phyloP scores from a whole-genome alignment of 768 basidiomycete genomes.

The Mycena haematopus region DNA sequence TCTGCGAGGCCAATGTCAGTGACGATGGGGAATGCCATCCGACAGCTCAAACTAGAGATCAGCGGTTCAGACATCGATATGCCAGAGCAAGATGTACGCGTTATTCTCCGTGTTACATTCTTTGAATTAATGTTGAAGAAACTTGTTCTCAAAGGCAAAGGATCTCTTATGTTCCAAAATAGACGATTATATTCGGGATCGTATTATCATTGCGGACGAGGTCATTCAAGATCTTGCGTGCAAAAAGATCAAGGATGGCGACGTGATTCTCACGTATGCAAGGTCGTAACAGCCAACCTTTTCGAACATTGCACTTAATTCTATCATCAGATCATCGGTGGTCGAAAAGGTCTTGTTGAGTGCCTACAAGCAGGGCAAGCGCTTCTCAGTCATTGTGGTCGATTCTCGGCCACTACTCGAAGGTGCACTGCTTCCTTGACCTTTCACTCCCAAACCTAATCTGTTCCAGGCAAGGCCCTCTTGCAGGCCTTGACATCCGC shows the following conservation, averaged over 20 bases:
- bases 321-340: conserved; percentile 77
- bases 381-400: conserved; percentile 90
- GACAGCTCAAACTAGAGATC: conserved; percentile 95
- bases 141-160: conserved; percentile 70
- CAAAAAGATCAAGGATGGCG: conserved; percentile 94
- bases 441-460: conserved; percentile 2
- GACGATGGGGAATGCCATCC: conserved; percentile 93
- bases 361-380: conserved; percentile 75
- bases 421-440: conserved; percentile 50
- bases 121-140: conserved; percentile 12
- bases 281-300: conserved; percentile 52
- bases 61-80: conserved; percentile 91
- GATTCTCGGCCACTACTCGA: conserved; percentile 96
- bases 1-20: conserved; percentile 90
- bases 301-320: conserved; percentile 17
- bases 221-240: conserved; percentile 90
- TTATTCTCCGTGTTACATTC: conserved; percentile 3
- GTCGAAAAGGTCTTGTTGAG: conserved; percentile 88
- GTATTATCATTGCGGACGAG: conserved; percentile 91
- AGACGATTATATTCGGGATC: conserved; percentile 91
- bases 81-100: conserved; percentile 87
- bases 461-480: conserved; percentile 72
- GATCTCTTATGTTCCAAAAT: conserved; percentile 83
- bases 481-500: conserved; percentile 71
- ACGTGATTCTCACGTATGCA: conserved; percentile 92